phyloP scores from a whole-genome alignment of 2,329 filamentous ascomycete species.

The Aspergillus aculeatinus region DNA sequence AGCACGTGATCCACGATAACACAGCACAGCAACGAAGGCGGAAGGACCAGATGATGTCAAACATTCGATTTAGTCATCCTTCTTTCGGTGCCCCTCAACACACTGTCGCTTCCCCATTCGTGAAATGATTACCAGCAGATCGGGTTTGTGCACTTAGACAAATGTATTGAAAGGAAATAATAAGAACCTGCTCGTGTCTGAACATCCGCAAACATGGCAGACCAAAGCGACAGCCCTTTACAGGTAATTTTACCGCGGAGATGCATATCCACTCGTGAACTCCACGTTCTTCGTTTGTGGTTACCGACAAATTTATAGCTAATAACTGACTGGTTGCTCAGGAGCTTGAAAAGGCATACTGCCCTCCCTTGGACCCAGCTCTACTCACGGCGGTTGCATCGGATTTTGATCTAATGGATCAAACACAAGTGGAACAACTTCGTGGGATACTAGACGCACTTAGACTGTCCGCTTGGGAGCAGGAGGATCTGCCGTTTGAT shows the following conservation, averaged over 20 bases:
- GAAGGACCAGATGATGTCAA: not conserved
- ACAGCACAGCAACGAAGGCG: not conserved
- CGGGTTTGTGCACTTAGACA: not conserved
- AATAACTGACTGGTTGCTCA: slow-evolving; percentile 13
- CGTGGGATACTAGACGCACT: slow-evolving; percentile 64
- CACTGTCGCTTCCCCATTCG: not conserved
- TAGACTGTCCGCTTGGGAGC: slow-evolving; percentile 69
- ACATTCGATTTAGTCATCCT: not conserved
- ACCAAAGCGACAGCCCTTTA: not conserved
- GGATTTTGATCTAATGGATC: slow-evolving; percentile 66
- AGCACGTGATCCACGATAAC: not conserved
- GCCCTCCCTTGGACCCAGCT: slow-evolving; percentile 72
- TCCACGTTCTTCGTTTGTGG: not conserved
- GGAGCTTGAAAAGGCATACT: slow-evolving; percentile 65
- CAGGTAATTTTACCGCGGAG: not conserved
- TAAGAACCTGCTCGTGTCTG: not conserved
- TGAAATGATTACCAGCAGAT: not conserved
- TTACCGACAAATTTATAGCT: not conserved
- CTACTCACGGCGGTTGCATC: slow-evolving; percentile 72
- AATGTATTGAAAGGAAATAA: not conserved
- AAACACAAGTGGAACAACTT: slow-evolving; percentile 54
- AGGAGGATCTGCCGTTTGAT: slow-evolving; percentile 66
- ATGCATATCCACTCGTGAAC: not conserved
- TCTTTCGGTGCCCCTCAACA: not conserved
- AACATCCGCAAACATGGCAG: not conserved